These are phyloP conservation scores for Lipomyces sp. DNA, from an alignment of 805 yeast genomes.

Conservation along the genomic window DNA sequence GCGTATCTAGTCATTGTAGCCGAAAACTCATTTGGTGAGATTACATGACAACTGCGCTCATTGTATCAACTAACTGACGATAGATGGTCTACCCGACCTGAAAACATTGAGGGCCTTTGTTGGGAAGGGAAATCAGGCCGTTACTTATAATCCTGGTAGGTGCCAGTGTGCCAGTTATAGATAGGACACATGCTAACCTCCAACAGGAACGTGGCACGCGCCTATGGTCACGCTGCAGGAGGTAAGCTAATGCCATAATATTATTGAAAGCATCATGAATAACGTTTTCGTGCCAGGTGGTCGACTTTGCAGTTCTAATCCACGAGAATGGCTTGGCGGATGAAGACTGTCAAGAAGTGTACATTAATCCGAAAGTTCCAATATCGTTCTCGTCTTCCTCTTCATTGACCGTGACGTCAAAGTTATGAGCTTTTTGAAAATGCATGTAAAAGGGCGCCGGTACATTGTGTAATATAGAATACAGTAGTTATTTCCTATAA, in stretches of 20 bases:
- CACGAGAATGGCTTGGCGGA: constrained; percentile 79
- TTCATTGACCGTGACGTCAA: not conserved
- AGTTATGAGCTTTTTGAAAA: not conserved
- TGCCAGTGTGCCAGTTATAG: not conserved
- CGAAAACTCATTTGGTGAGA: constrained; percentile 47
- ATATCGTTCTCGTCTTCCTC: constrained; percentile 38
- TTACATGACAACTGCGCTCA: not conserved
- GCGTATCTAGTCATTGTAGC: constrained; percentile 87
- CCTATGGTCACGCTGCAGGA: constrained; percentile 88
- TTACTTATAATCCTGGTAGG: constrained; percentile 53
- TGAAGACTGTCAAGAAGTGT: constrained; percentile 83
- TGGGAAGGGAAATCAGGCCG: constrained; percentile 83
- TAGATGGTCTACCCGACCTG: constrained; percentile 64
- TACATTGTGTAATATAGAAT: not conserved
- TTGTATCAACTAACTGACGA: constrained; percentile 41
- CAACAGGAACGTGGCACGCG: constrained; percentile 83
- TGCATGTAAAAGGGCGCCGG: not conserved
- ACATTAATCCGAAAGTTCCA: constrained; percentile 63
- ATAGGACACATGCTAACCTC: not conserved
- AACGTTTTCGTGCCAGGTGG: constrained; percentile 37
- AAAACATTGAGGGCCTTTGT: constrained; percentile 65
- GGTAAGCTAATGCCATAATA: not conserved
- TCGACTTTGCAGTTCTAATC: constrained; percentile 87
- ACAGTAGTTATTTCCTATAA: not conserved
- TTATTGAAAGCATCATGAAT: not conserved